Evolutionary conservation across 202 grass and related monocot genomes (phyloP).

Genomic region (Panicum virgatum): DNA sequence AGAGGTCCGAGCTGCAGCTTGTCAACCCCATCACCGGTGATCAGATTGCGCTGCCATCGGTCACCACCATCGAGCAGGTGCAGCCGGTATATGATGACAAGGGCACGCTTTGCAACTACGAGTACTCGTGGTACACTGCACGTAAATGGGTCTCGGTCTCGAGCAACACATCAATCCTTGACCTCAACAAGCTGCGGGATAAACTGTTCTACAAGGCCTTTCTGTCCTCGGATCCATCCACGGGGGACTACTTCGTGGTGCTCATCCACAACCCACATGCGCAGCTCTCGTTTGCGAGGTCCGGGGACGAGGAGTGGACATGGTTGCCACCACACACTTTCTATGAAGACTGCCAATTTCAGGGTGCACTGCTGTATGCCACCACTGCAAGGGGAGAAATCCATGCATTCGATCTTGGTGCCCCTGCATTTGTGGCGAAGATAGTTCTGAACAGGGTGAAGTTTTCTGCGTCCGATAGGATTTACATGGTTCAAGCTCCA

Average conservation of each 20-base stretch:
- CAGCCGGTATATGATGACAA: neutral
- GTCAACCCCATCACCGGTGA: neutral
- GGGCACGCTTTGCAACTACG: neutral
- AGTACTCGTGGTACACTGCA: neutral
- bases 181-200: neutral
- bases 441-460: neutral
- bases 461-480: neutral
- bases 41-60: neutral
- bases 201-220: neutral
- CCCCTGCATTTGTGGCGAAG: neutral
- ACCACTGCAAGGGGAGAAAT: neutral
- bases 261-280: neutral
- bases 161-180: neutral
- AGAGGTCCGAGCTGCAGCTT: neutral
- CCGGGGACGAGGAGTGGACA: neutral
- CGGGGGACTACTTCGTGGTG: neutral
- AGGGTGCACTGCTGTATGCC: neutral
- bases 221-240: neutral
- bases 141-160: neutral
- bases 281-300: neutral
- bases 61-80: conserved; percentile 4
- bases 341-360: neutral
- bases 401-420: neutral
- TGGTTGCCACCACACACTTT: neutral
- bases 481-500: conserved; percentile 1